phyloP scores from a whole-genome alignment of 805 yeast species.

The Ogataea philodendri region DNA sequence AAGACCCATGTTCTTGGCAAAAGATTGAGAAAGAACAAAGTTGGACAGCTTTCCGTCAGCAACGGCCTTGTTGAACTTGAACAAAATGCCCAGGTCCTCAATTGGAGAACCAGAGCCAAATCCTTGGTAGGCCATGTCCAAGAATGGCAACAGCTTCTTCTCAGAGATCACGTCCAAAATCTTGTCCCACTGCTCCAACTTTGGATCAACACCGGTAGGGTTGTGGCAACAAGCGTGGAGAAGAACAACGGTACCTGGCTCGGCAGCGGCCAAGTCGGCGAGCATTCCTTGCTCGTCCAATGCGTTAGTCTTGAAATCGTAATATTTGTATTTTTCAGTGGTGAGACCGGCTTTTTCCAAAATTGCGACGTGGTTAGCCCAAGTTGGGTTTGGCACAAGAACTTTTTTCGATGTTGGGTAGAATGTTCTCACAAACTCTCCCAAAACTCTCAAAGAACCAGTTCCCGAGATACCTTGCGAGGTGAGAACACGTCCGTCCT shows the following conservation, averaged over 20 bases:
- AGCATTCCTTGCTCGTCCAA: constrained; percentile 67
- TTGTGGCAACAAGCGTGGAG: constrained; percentile 96
- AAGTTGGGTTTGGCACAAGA: constrained; percentile 82
- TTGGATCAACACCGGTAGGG: constrained; percentile 95
- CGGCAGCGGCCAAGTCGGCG: constrained; percentile 52
- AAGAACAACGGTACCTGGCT: constrained; percentile 61
- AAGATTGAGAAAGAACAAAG: constrained; percentile 76
- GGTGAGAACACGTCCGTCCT: constrained; percentile 67
- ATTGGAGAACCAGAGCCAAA: constrained; percentile 83
- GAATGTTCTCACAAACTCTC: constrained; percentile 68
- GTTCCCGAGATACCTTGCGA: constrained; percentile 94
- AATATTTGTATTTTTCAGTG: constrained; percentile 66
- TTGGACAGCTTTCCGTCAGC: constrained; percentile 51
- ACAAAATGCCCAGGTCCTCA: constrained; percentile 56
- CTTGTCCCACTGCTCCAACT: constrained; percentile 73
- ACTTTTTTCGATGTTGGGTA: constrained; percentile 49
- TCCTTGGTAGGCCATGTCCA: constrained; percentile 96
- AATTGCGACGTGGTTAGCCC: constrained; percentile 91
- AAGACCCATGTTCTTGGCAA: constrained; percentile 92
- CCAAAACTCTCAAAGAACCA: constrained; percentile 86
- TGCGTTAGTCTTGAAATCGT: constrained; percentile 57
- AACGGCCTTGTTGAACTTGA: constrained; percentile 39
- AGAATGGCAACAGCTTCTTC: constrained; percentile 68
- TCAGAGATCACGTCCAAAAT: constrained; percentile 62
- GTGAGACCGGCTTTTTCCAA: constrained; percentile 70